phyloP scores from a whole-genome alignment of 73 alveolate species.

The Breviolum minutum region DNA sequence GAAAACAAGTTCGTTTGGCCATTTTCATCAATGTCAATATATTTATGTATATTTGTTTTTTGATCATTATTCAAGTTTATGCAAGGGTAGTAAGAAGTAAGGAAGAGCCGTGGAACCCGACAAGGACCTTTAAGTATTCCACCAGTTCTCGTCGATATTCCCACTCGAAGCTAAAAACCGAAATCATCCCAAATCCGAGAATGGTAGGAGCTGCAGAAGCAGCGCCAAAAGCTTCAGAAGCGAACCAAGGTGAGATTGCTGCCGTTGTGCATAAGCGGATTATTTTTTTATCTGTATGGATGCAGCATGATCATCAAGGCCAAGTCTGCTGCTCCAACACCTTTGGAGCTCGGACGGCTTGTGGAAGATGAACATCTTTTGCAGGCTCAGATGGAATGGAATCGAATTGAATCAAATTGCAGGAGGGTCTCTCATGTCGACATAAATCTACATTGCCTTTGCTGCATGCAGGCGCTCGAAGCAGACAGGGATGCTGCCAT shows the following conservation, averaged over 20 bases:
- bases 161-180: too few species aligned
- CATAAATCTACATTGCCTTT: not conserved
- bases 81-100: too few species aligned
- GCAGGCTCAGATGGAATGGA: not conserved
- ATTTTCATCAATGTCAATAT: too few species aligned
- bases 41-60: too few species aligned
- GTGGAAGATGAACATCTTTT: conserved; percentile 31
- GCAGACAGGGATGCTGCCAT: conserved; percentile 43
- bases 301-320: not conserved
- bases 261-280: not conserved
- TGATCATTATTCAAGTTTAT: too few species aligned
- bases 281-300: not conserved
- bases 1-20: too few species aligned
- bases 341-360: conserved; percentile 73
- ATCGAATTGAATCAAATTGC: not conserved
- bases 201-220: conserved; percentile 74
- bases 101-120: too few species aligned
- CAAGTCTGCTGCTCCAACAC: conserved; percentile 43
- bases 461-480: conserved; percentile 55
- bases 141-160: too few species aligned
- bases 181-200: not conserved
- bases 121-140: too few species aligned
- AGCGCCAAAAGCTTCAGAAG: conserved; percentile 84
- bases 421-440: not conserved
- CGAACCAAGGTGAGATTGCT: conserved; percentile 25